Base-by-base conservation (phyloP, 139 green algal genomes). In the Spirogloea muscicola region DNA sequence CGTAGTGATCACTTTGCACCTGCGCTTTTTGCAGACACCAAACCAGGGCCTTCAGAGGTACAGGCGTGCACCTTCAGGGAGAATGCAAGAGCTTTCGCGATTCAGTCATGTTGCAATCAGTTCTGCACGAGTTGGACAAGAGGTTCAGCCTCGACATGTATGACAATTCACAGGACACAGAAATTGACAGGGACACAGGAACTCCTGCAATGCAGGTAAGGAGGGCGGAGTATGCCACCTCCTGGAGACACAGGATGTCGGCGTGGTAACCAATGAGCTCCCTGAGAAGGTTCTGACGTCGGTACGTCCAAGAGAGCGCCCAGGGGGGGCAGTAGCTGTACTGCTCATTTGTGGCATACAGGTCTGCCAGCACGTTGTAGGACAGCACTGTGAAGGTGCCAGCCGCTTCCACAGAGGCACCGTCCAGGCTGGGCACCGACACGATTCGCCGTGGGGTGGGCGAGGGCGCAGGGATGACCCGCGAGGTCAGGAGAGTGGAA, bases 321-420 rank as follows among this genome's bases (percentile, higher is more conserved):
- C 92, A 97, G 21, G 87, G 71, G 27, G 90, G 92, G 79, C 89
- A 95, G 61, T 92, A 90, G 42, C 55, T 82, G 73, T 91, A 91
- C 69, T 92, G 89, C 72, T 97, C 94, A 34, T 5, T 79, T 72
- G 90, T 95, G 38, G 94, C 91, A 77, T 98, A 98, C 58, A 98
- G 83, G 82, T 98, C 93, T 2, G 94, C 92, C 58, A 98, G 87
- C 57, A 98, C 84, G 86, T 98, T 98, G 87, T 97, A 98, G 3
- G 87, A 91, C 33, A 97, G 83, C 64, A 96, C 77, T 9, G 91
- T 96, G 86, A 98, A 98, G 5, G 81, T 63, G 80, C 86, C 76
- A 41, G 49, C 62, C 46, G 52, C 52, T 61, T 40, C 13, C 31
- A 46, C 48, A 67, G 58, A 1, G 67, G 66, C 27, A 71, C 72